Evolutionary conservation across 2,329 filamentous ascomycete genomes (phyloP).

Genomic region (Diaporthe caulivora): DNA sequence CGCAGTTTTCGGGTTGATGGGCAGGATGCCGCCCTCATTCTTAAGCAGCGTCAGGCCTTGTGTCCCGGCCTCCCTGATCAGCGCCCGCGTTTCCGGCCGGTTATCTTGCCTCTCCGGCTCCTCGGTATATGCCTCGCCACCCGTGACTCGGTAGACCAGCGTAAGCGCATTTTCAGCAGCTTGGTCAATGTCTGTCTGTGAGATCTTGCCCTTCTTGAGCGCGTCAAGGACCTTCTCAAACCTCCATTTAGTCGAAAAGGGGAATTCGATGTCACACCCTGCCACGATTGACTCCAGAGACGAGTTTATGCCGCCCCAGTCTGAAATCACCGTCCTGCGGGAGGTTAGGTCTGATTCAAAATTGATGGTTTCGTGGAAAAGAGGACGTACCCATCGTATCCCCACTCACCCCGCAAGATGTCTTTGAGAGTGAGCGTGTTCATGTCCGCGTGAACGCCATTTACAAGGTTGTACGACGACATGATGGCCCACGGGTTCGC

Average conservation of each 20-base stretch:
- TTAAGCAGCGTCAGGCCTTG: slow-evolving; percentile 75
- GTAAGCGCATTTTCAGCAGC: slow-evolving; percentile 72
- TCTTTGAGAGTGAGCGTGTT: slow-evolving; percentile 66
- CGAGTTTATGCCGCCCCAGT: slow-evolving; percentile 71
- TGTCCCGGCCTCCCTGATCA: slow-evolving; percentile 72
- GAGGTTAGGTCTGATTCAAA: slow-evolving; percentile 40
- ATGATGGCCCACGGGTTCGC: slow-evolving; percentile 78
- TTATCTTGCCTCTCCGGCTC: slow-evolving; percentile 69
- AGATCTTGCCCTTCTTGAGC: slow-evolving; percentile 61
- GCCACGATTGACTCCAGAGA: slow-evolving; percentile 66
- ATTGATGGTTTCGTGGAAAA: slow-evolving; percentile 29
- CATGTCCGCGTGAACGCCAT: slow-evolving; percentile 72
- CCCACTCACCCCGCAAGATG: slow-evolving; percentile 72
- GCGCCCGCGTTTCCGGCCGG: slow-evolving; percentile 66
- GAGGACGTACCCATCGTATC: slow-evolving; percentile 66
- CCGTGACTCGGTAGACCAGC: slow-evolving; percentile 71
- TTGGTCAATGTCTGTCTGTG: slow-evolving; percentile 63
- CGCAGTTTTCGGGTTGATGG: slow-evolving; percentile 65
- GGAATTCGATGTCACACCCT: slow-evolving; percentile 71
- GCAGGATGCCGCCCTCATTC: slow-evolving; percentile 70
- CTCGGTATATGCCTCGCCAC: slow-evolving; percentile 69
- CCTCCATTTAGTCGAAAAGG: slow-evolving; percentile 66
- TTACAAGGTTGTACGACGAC: slow-evolving; percentile 77
- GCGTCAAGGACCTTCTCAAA: slow-evolving; percentile 69
- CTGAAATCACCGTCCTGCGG: slow-evolving; percentile 66